Evolutionary conservation across 2,329 filamentous ascomycete genomes (phyloP).

Genomic region (Pseudogymnoascus pannorum): DNA sequence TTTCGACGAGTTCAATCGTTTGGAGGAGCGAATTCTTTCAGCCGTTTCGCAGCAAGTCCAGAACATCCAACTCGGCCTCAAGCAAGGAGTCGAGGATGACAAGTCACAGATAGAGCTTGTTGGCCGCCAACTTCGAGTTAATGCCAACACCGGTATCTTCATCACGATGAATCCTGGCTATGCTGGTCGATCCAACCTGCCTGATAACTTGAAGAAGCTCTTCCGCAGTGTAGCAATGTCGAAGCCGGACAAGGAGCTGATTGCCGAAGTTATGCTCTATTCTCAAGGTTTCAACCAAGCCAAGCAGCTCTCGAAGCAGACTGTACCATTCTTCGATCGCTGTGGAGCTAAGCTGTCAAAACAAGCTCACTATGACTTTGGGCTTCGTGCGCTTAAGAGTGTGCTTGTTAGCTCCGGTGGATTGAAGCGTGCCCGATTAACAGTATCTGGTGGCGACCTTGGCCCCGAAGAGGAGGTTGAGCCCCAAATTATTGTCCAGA

Average conservation of each 20-base stretch:
- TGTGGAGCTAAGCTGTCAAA: slow-evolving; percentile 78
- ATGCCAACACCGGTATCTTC: slow-evolving; percentile 93
- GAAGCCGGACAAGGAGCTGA: slow-evolving; percentile 98
- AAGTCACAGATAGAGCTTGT: slow-evolving; percentile 90
- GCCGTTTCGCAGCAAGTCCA: slow-evolving; percentile 99
- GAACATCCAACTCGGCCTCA: slow-evolving; percentile 94
- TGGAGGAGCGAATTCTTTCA: slow-evolving; percentile 95
- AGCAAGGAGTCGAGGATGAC: slow-evolving; percentile 72
- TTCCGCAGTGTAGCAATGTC: slow-evolving; percentile 99
- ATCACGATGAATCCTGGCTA: slow-evolving; percentile 99
- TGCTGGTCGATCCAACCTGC: slow-evolving; percentile 92
- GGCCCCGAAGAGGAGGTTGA: slow-evolving; percentile 70
- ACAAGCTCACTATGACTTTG: slow-evolving; percentile 98
- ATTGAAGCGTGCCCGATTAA: slow-evolving; percentile 77
- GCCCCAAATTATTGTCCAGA: slow-evolving; percentile 97
- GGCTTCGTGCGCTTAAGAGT: slow-evolving; percentile 94
- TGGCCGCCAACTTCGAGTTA: slow-evolving; percentile 82
- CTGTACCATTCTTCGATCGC: slow-evolving; percentile 95
- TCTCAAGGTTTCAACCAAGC: slow-evolving; percentile 98
- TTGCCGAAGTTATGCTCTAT: slow-evolving; percentile 99
- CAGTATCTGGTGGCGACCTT: slow-evolving; percentile 46
- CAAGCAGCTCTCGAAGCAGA: slow-evolving; percentile 87
- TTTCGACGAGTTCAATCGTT: slow-evolving; percentile 99
- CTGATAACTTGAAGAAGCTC: slow-evolving; percentile 98
- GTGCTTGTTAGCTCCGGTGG: slow-evolving; percentile 96